Conservation (phyloP, 1,139 yeast genomes). For the Kodamaea alishanica region DNA sequence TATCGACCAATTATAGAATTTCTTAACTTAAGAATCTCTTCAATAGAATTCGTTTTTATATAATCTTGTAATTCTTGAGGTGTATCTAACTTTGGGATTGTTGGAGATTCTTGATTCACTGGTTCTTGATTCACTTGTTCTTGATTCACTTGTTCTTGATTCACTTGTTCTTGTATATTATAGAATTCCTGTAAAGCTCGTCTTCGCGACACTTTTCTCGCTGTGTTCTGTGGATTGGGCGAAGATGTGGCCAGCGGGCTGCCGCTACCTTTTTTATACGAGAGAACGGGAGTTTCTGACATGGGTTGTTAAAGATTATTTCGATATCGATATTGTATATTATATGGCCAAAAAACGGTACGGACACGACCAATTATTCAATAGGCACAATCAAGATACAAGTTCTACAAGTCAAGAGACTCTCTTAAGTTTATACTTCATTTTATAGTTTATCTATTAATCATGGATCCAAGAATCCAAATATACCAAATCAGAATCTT, state of each 20-base stretch:
- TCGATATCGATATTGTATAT: no score
- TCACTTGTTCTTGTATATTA: constrained; percentile 25
- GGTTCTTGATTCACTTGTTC: constrained; percentile 8
- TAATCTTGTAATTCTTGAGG: constrained; percentile 20
- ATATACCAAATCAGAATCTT: constrained; percentile 35
- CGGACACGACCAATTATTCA: no score
- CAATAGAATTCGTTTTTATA: constrained; percentile 19
- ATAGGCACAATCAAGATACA: no score
- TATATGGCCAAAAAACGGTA: no score
- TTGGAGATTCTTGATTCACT: constrained; percentile 1
- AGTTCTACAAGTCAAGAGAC: no score
- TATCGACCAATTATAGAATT: constrained; percentile 31
- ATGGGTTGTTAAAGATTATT: constrained; percentile 4
- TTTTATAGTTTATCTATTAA: constrained; percentile 7
- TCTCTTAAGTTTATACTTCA: no score
- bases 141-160: neutral
- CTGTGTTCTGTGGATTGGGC: constrained; percentile 9
- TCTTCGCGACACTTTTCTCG: constrained; percentile 38
- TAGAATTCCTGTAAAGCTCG: constrained; percentile 46
- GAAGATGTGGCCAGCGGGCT: constrained; percentile 11
- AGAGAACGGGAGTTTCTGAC: constrained; percentile 22
- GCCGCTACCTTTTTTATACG: constrained; percentile 11
- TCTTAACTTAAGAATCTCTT: constrained; percentile 35
- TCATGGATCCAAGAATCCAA: constrained; percentile 41
- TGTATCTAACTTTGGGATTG: constrained; percentile 13